Evolutionary conservation across 495 filamentous ascomycete species (phyloP).

Genomic region (Penicillium ucsense): DNA sequence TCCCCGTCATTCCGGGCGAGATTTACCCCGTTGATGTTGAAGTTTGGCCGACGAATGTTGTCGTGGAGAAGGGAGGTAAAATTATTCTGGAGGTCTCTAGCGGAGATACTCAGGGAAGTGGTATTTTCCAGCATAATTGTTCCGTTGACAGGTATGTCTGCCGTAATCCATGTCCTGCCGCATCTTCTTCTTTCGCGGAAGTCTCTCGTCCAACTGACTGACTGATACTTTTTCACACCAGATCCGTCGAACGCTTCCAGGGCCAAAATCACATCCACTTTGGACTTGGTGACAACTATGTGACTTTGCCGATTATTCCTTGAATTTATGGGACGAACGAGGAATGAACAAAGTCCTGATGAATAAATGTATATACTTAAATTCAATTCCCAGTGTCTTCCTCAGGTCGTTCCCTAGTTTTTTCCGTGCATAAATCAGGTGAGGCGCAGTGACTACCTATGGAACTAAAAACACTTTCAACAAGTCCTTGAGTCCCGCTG

Average conservation of each 20-base stretch:
- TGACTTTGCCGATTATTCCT: slow-evolving; percentile 48
- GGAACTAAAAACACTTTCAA: no score
- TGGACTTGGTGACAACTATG: slow-evolving; percentile 43
- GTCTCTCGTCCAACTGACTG: background rate
- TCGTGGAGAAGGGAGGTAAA: slow-evolving; percentile 38
- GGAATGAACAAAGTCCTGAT: background rate
- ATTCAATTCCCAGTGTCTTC: background rate
- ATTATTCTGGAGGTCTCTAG: slow-evolving; percentile 48
- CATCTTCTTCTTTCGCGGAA: background rate
- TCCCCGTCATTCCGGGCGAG: slow-evolving; percentile 42
- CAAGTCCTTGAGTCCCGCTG: no score
- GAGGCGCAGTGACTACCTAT: no score
- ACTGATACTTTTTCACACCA: slow-evolving; percentile 1
- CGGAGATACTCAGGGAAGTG: slow-evolving; percentile 53
- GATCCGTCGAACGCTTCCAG: slow-evolving; percentile 35
- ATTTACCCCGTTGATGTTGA: slow-evolving; percentile 58
- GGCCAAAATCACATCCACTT: slow-evolving; percentile 49
- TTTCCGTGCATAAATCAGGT: no score
- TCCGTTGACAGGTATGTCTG: slow-evolving; percentile 30
- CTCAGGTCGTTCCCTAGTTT: no score
- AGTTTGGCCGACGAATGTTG: slow-evolving; percentile 60
- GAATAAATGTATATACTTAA: background rate
- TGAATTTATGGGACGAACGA: background rate
- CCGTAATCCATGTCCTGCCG: no score
- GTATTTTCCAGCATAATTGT: slow-evolving; percentile 47